Evolutionary conservation across 2,329 filamentous ascomycete genomes (phyloP).

Genomic region (Alternaria brassicae): DNA sequence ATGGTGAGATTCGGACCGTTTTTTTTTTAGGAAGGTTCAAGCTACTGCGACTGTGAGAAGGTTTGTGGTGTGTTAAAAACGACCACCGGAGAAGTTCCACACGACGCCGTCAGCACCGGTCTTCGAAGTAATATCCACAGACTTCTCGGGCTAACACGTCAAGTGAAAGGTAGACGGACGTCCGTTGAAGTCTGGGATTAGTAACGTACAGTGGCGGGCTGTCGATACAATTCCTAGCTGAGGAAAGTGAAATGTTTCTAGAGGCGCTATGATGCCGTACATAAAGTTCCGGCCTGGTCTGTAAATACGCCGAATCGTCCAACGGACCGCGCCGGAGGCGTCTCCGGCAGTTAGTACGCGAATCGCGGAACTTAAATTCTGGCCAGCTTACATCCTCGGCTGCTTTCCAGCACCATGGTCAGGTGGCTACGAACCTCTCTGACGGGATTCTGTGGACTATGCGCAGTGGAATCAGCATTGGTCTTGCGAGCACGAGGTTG

Average conservation of each 20-base stretch:
- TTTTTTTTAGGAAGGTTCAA: slow-evolving; percentile 9
- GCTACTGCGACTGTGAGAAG: slow-evolving; percentile 2
- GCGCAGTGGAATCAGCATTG: not conserved
- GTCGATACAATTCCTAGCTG: not conserved
- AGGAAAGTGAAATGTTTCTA: not conserved
- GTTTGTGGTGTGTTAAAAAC: not conserved
- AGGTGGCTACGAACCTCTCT: slow-evolving; percentile 14
- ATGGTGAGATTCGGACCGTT: slow-evolving; percentile 13
- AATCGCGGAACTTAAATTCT: slow-evolving; percentile 10
- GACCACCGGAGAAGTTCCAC: not conserved
- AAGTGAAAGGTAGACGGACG: not conserved
- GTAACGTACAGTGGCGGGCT: slow-evolving; percentile 2
- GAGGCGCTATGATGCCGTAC: slow-evolving; percentile 5
- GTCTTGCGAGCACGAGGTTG: not conserved
- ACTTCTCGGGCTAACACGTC: not conserved
- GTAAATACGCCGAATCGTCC: slow-evolving; percentile 6
- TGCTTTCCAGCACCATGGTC: slow-evolving; percentile 21
- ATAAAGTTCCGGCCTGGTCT: slow-evolving; percentile 14
- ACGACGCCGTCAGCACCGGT: not conserved
- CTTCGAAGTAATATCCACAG: not conserved
- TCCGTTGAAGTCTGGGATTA: slow-evolving; percentile 2
- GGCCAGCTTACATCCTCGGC: slow-evolving; percentile 8
- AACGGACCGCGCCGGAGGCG: slow-evolving; percentile 28
- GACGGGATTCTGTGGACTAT: slow-evolving; percentile 7
- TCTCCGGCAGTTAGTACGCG: slow-evolving; percentile 23